Evolutionary conservation across 352 stramenopile species (phyloP), one percentile per base, ranked within the genome.

Genomic region (Plasmopara viticola): DNA sequence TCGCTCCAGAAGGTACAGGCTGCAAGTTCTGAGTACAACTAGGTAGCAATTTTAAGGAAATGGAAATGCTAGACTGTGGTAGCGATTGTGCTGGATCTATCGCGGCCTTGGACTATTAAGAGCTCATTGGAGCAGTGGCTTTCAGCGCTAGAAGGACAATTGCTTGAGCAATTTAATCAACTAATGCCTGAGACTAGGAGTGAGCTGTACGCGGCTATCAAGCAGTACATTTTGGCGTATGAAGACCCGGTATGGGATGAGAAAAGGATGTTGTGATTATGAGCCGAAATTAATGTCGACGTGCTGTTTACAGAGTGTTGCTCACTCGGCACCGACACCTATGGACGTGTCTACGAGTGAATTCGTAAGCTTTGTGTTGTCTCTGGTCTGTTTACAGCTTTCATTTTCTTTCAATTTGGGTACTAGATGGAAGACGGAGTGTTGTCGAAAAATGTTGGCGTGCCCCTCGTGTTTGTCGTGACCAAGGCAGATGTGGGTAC

Each of bases 81-180:
- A 17, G 70, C 59, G 0, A 72, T 93, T 44, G 76, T 87, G 39
- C 37, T 90, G 41, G 83, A 93, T 62, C 53, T 87, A 38, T 87
- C 75, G 38, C 66, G 74, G 25, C 79, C 78, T 9, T 93, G 83
- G 83, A 87, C 78, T 28, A 87, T 93, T 63, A 90, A 93, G 64
- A 78, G 63, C 51, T 73, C 74, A 35, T 53, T 93, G 43, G 83
- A 93, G 29, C 75, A 91, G 66, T 93, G 83, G 80, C 68, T 81
- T 9, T 90, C 77, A n/a, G 67, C 67, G 14, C 53, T 93, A 34
- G 76, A 93, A 51, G 79, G 76, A 3, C 64, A 86, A 28, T 48
- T 93, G 38, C 68, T 90, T 20, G 58, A 76, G 41, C 81, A 93
- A 52, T 87, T 90, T 33, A 87, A 86, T 37, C 60, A 78, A 49